Conservation (phyloP, 148 eudicot genomes). For the Euryodendron excelsum region DNA sequence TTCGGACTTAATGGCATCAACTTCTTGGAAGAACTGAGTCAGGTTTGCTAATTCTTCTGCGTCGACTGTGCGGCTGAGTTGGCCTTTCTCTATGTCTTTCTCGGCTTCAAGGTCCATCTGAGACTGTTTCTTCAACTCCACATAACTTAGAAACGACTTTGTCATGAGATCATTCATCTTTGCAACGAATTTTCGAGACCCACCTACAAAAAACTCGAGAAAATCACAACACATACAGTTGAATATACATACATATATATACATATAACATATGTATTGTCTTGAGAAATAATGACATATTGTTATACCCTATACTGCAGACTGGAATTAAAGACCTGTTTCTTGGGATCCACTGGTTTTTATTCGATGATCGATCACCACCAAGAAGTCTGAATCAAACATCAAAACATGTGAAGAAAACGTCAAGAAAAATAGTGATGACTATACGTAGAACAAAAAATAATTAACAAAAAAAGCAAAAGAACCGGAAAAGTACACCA, state of each 20-base stretch:
- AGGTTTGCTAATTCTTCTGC: too few relatives aligned
- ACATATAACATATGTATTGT: not conserved
- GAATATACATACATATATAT: not conserved
- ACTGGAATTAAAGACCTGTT: not conserved
- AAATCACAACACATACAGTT: not conserved
- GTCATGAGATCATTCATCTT: slow-evolving; percentile 93
- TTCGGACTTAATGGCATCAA: slow-evolving; percentile 47
- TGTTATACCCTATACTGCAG: not conserved
- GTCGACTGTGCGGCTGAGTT: slow-evolving; percentile 48
- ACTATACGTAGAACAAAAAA: not conserved
- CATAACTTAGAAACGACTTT: slow-evolving; percentile 77
- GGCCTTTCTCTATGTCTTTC: slow-evolving; percentile 39
- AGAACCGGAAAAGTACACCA: not conserved
- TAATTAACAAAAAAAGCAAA: not conserved
- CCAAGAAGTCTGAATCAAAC: slow-evolving; percentile 10
- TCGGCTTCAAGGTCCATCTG: slow-evolving; percentile 43
- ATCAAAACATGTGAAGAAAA: not conserved
- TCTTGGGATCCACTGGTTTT: not conserved
- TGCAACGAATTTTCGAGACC: slow-evolving; percentile 9
- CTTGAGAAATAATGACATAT: not conserved
- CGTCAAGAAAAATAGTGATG: not conserved
- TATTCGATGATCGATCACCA: not conserved
- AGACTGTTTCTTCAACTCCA: slow-evolving; percentile 81
- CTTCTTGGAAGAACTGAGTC: slow-evolving; percentile 65
- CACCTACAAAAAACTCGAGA: slow-evolving; percentile 24